Evolutionary conservation across 108 stramenopile species (phyloP).

Genomic region (Nitzschia putrida): DNA sequence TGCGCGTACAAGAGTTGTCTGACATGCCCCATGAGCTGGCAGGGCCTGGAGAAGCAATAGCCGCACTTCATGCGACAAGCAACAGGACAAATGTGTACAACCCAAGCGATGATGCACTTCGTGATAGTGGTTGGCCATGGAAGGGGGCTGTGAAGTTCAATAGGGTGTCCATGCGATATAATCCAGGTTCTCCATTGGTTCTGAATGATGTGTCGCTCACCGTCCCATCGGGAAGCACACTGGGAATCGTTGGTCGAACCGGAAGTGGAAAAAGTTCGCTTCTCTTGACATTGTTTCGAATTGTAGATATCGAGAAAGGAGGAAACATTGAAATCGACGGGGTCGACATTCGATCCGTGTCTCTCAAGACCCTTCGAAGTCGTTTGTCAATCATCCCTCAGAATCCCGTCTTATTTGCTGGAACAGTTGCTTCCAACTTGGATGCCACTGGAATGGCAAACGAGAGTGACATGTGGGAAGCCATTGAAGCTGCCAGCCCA

Average conservation of each 20-base stretch:
- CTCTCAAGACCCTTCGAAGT: slow-evolving; percentile 74
- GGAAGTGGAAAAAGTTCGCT: slow-evolving; percentile 85
- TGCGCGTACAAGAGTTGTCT: slow-evolving; percentile 64
- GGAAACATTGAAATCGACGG: slow-evolving; percentile 89
- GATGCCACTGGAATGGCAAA: slow-evolving; percentile 74
- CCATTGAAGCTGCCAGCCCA: slow-evolving; percentile 78
- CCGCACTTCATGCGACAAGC: slow-evolving; percentile 7
- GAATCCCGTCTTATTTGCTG: slow-evolving; percentile 92
- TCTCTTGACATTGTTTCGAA: slow-evolving; percentile 87
- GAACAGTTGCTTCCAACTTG: slow-evolving; percentile 86
- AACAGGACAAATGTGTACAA: slow-evolving; percentile 34
- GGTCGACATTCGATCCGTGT: slow-evolving; percentile 81
- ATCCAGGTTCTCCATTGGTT: slow-evolving; percentile 55
- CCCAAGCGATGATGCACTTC: slow-evolving; percentile 34
- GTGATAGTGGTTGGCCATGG: slow-evolving; percentile 75
- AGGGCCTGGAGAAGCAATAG: not conserved
- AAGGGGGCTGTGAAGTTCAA: slow-evolving; percentile 66
- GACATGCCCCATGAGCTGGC: slow-evolving; percentile 45
- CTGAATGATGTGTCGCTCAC: slow-evolving; percentile 55
- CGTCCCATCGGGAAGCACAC: slow-evolving; percentile 64
- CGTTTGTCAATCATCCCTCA: slow-evolving; percentile 92
- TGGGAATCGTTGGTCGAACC: slow-evolving; percentile 75
- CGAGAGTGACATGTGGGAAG: slow-evolving; percentile 71
- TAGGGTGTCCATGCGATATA: slow-evolving; percentile 80
- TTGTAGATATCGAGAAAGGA: slow-evolving; percentile 66